Evolutionary conservation across 2,329 filamentous ascomycete species (phyloP).

Genomic region (Colletotrichum sojae): DNA sequence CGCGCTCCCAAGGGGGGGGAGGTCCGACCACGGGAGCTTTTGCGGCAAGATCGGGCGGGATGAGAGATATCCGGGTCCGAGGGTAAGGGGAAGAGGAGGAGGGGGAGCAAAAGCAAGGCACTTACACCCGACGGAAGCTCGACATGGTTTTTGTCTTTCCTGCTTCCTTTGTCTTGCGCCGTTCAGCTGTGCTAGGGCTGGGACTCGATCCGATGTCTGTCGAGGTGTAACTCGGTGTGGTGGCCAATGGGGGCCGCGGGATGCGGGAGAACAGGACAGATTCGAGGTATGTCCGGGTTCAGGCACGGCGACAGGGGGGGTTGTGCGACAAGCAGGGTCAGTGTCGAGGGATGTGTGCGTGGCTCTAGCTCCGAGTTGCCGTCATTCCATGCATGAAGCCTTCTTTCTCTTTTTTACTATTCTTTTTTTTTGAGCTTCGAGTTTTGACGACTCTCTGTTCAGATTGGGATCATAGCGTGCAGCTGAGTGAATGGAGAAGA

Average conservation of each 20-base stretch:
- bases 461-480: constrained; percentile 13
- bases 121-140: constrained; percentile 38
- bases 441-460: constrained; percentile 7
- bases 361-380: constrained; percentile 19
- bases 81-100: background rate
- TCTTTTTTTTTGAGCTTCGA: background rate
- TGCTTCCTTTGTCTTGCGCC: background rate
- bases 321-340: constrained; percentile 4
- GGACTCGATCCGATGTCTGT: constrained; percentile 6
- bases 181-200: background rate
- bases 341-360: constrained; percentile 6
- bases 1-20: background rate
- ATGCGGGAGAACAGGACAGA: constrained; percentile 5
- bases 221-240: background rate
- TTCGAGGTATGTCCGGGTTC: background rate
- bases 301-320: background rate
- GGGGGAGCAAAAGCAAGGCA: background rate
- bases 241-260: constrained; percentile 2
- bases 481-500: background rate
- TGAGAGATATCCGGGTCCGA: constrained; percentile 16
- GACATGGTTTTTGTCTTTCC: constrained; percentile 25
- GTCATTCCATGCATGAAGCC: constrained; percentile 28
- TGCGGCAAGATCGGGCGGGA: constrained; percentile 10
- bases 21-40: constrained; percentile 1
- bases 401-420: background rate